Evolutionary conservation across 1,284 basidiomycete genomes (phyloP), one percentile per base, ranked within the genome.

Genomic region (Cystobasidium slooffiae): DNA sequence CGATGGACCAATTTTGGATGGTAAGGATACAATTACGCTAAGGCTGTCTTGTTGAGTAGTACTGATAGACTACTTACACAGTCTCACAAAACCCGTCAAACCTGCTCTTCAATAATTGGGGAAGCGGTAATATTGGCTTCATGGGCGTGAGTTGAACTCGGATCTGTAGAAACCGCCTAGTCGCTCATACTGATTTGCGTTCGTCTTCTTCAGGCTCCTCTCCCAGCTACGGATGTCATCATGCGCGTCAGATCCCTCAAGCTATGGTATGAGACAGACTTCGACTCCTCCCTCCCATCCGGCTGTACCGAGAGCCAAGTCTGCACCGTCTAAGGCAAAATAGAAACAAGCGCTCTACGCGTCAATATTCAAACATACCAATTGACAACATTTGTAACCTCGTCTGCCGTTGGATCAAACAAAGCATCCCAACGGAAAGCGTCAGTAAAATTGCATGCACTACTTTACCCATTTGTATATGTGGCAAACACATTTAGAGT

Each of bases 221-320:
- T 67, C 1, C 64, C 64, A 5, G 24, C 12, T 22, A n/a, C 12
- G 5, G 44, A 22, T 1, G 64, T 53, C 18, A 55, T 20, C 20
- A 52, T 67, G 49, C 52, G 39, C 6, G 49, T 67, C 22, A 46
- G 39, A 3, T 52, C 49, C 14, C 22, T 67, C 9, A 51, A 47
- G 20, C 46, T 67, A 5, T 67, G 53, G 18, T 67, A 67, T 22
- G 64, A 52, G 14, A 55, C 61, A 47, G 64, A 47, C 64, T 43
- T 52, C 18, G 47, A 67, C 18, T 67, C 49, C 8, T 52, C 46
- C 3, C 24, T 67, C 8, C 64, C 64, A 9, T 20, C 49, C 7
- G 64, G 64, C 43, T 67, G 64, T 37, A 52, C 47, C 24, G 5
- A 43, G 10, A 16, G 39, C 18, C 16, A 68, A 22, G 66, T 68